A percentile compares a stretch with the other conserved stretches of the same genome.
These are phyloP conservation scores for Hydnum rufescens DNA, from an alignment of 768 basidiomycete genomes.

Conservation along the genomic window DNA sequence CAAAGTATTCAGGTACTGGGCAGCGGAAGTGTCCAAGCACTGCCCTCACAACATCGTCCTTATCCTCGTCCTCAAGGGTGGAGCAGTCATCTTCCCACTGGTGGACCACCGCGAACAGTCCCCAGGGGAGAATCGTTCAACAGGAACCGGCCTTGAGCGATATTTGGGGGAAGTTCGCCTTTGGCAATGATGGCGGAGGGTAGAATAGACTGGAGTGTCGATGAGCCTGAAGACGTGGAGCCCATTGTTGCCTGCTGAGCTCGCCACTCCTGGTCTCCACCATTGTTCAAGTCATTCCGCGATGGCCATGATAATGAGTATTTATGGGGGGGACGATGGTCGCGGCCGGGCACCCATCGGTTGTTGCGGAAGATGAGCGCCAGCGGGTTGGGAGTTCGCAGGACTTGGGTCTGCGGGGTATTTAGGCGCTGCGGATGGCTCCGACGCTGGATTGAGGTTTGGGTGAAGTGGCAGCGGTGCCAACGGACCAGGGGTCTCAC, in stretches of 20 bases:
- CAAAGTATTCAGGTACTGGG: slow-evolving; percentile 80
- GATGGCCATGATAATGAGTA: no score
- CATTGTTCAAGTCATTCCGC: no score
- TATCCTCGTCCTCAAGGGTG: slow-evolving; percentile 27
- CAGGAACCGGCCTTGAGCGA: neutral
- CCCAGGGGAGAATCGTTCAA: neutral
- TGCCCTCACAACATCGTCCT: slow-evolving; percentile 29
- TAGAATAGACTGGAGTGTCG: neutral
- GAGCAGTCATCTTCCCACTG: slow-evolving; percentile 27
- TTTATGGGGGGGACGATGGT: no score
- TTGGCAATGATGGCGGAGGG: neutral
- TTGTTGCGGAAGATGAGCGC: no score
- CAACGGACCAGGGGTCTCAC: no score
- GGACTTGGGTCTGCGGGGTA: no score
- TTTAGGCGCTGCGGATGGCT: no score
- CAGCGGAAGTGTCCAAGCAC: slow-evolving; percentile 45
- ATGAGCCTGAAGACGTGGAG: neutral
- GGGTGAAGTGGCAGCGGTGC: no score
- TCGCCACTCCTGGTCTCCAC: neutral
- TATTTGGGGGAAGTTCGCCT: neutral
- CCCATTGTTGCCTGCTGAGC: slow-evolving; percentile 55
- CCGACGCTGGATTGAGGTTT: no score
- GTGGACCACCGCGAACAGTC: slow-evolving; percentile 8
- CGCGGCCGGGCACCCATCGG: no score
- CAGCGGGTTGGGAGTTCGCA: no score